Base-by-base conservation (phyloP, 495 filamentous ascomycete species). In the Penicillium roqueforti region DNA sequence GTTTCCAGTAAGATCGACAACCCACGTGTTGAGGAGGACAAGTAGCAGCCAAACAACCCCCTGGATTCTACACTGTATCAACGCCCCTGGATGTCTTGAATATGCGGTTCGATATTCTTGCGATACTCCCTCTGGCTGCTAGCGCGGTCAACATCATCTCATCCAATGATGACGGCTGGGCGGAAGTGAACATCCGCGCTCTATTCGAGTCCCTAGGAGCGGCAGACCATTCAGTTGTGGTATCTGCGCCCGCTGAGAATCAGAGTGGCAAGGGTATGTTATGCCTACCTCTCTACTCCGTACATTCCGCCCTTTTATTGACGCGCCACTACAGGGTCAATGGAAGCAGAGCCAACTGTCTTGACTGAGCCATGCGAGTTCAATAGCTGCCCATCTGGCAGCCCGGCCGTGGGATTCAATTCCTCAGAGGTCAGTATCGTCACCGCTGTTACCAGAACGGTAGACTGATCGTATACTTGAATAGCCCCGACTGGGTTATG, bases 101-200 rank as follows among this genome's bases (percentile, higher is more conserved):
- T 9, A 65, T 66, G 63, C 51, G 49, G 14, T 38, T 57, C 32
- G 47, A 39, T 20, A 9, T 34, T 11, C 13, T 54, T 20, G 32
- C 34, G 1, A 1, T 52, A 3, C 43, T 22, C 51, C 58, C 37
- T 18, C 57, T 39, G 19, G 44, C 62, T 14, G 55, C 62, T 20
- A 55, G 62, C 2, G 78, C 72, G 19, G 67, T 76, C 26, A 83
- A 83, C 53, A 80, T 86, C 57, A 65, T 88, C 44, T 82, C 82
- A 25, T 81, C 80, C 45, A 87, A 88, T 59, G 85, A 87, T 56
- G 85, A 88, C 68, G 84, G 85, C 19, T 88, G 84, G 84, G 85
- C 84, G 3, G 84, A 86, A 60, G 77, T 75, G 14, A 87, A 88
- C 56, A 73, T 83, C 29, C 76, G 85, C 14, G 67, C 71, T 1